phyloP scores from a whole-genome alignment of 1,284 basidiomycete species.

The Anthracocystis setariae region DNA sequence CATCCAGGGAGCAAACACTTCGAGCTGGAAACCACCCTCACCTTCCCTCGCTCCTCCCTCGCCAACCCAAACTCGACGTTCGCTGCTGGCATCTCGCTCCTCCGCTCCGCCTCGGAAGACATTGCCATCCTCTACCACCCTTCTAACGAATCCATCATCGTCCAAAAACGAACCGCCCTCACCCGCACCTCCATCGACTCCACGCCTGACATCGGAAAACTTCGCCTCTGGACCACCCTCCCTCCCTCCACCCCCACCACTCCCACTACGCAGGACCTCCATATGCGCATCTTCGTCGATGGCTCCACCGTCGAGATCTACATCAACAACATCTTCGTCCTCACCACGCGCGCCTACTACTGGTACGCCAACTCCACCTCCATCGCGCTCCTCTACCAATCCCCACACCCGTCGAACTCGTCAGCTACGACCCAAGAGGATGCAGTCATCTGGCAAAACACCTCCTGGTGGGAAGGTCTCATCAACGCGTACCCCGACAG shows the following conservation, averaged over 20 bases:
- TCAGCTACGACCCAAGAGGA: neutral
- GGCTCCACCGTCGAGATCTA: conserved; percentile 40
- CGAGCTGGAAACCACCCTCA: conserved; percentile 24
- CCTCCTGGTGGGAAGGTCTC: conserved; percentile 41
- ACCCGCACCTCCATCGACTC: conserved; percentile 7
- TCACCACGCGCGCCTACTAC: conserved; percentile 36
- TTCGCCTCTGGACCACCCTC: conserved; percentile 30
- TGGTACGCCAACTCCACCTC: conserved; percentile 25
- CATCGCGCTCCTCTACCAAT: conserved; percentile 32
- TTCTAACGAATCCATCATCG: conserved; percentile 25
- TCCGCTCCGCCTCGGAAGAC: conserved; percentile 21
- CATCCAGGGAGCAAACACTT: conserved; percentile 18
- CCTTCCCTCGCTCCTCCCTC: conserved; percentile 21
- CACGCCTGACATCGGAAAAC: conserved; percentile 21
- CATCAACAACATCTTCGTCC: conserved; percentile 38
- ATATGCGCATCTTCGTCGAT: conserved; percentile 38
- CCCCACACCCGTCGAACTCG: conserved; percentile 3
- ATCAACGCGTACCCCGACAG: conserved; percentile 33
- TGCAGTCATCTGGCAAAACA: conserved; percentile 12
- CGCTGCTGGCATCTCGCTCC: conserved; percentile 29
- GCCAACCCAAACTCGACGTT: conserved; percentile 19
- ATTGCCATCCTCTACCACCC: conserved; percentile 33
- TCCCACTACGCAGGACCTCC: conserved; percentile 4
- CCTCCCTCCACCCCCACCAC: neutral
- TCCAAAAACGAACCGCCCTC: conserved; percentile 34